Percentiles rank a stretch among this genome's conserved stretches.
Evolutionary conservation across 192 early-diverging fungal species (phyloP).

Genomic region (Gamsiella multidivaricata): DNA sequence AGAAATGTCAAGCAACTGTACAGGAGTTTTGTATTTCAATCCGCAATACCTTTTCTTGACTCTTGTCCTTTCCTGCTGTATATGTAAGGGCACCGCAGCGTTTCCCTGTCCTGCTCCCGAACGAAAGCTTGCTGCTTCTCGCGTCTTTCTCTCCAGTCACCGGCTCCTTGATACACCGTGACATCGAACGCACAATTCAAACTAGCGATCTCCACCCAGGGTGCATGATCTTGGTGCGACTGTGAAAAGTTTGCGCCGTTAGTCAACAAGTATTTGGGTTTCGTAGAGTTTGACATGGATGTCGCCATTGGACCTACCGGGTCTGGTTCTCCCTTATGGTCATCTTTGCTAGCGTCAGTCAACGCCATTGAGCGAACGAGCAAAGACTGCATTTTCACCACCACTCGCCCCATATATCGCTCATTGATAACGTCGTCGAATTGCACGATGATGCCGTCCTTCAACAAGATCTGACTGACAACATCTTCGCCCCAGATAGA

Average conservation of each 20-base stretch:
- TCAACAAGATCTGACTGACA: constrained; percentile 59
- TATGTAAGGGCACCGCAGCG: constrained; percentile 67
- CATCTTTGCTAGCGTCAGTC: constrained; percentile 28
- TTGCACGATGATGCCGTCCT: constrained; percentile 71
- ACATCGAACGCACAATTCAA: constrained; percentile 66
- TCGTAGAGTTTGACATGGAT: too few species aligned
- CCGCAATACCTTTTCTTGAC: constrained; percentile 11
- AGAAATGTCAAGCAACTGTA: too few species aligned
- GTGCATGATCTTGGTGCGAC: constrained; percentile 29
- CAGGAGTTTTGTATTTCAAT: background rate
- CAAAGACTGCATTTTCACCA: constrained; percentile 69
- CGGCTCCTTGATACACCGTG: constrained; percentile 63
- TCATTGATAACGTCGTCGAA: constrained; percentile 72
- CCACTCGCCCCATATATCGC: constrained; percentile 63
- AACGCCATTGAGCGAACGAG: constrained; percentile 62
- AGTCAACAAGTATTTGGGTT: too few species aligned
- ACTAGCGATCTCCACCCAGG: constrained; percentile 78
- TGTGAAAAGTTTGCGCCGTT: background rate
- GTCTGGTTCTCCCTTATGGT: constrained; percentile 22
- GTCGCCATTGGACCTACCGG: constrained; percentile 26
- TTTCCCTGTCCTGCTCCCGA: constrained; percentile 68
- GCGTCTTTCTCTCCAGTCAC: constrained; percentile 60
- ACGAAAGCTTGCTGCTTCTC: constrained; percentile 71
- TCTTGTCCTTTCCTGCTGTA: constrained; percentile 55
- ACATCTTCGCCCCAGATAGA: constrained; percentile 66